Conservation (phyloP, 2,329 filamentous ascomycete genomes). For the Exophiala viscosa region DNA sequence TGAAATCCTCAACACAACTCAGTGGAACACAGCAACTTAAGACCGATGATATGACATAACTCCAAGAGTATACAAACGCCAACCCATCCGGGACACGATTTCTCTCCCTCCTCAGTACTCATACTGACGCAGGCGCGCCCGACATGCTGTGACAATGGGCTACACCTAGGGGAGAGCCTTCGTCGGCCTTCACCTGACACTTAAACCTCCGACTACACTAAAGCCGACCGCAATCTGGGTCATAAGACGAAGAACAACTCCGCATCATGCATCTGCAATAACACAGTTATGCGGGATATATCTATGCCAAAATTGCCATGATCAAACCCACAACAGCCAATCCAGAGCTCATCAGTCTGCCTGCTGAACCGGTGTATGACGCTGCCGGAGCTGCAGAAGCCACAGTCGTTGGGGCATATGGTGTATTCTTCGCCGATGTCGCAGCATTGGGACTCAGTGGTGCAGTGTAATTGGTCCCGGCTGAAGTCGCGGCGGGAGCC, state of each 20-base stretch:
- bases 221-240: neutral
- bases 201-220: too few species aligned
- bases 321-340: constrained; percentile 13
- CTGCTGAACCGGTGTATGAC: constrained; percentile 19
- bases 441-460: constrained; percentile 4
- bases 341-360: constrained; percentile 9
- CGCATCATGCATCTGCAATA: neutral
- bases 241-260: neutral
- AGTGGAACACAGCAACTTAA: constrained; percentile 7
- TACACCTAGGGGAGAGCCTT: too few species aligned
- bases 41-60: neutral
- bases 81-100: too few species aligned
- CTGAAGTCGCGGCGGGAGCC: constrained; percentile 12
- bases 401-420: constrained; percentile 7
- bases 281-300: neutral
- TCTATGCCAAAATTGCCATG: constrained; percentile 14
- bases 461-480: constrained; percentile 15
- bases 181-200: too few species aligned
- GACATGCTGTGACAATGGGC: too few species aligned
- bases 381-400: constrained; percentile 5
- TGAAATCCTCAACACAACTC: neutral
- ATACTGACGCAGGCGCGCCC: too few species aligned
- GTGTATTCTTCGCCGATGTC: constrained; percentile 13
- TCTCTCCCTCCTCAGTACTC: too few species aligned
- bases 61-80: too few species aligned